Percentiles rank a stretch among this genome's conserved stretches.
Conservation (phyloP, 176 grass and related monocot genomes). For the Oryza rufipogon region DNA sequence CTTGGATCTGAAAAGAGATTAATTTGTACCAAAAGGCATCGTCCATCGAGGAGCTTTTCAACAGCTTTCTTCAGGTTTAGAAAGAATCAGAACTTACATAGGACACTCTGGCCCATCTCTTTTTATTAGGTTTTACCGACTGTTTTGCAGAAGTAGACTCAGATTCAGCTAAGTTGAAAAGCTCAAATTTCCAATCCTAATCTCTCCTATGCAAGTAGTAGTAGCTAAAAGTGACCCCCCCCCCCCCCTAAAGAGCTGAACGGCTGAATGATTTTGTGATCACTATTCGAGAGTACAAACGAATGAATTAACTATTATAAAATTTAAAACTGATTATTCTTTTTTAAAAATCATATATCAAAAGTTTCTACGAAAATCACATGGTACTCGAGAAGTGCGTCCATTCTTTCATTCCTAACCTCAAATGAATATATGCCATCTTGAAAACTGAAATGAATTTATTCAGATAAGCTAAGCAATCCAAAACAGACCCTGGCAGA, state of each 20-base stretch:
- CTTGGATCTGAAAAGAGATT: slow-evolving; percentile 14
- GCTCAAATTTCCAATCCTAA: neutral
- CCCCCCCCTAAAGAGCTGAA: no score
- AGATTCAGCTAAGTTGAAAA: neutral
- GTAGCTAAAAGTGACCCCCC: no score
- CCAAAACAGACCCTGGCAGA: neutral
- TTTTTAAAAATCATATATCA: no score
- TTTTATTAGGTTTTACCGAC: neutral
- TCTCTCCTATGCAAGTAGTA: neutral
- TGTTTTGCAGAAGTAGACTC: neutral
- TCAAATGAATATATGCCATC: no score
- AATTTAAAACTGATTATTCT: no score
- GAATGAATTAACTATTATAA: no score
- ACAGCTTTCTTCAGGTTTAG: neutral
- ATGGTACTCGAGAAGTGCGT: no score
- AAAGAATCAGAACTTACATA: neutral
- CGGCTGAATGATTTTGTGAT: no score
- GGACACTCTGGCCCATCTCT: neutral
- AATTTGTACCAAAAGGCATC: slow-evolving; percentile 10
- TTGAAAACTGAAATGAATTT: no score
- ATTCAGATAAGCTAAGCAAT: neutral
- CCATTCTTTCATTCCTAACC: no score
- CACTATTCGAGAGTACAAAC: no score
- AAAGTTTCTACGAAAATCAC: no score
- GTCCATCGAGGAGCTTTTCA: neutral